These are phyloP conservation scores for Teratosphaeria nubilosa DNA, from an alignment of 2,329 filamentous ascomycete genomes.

Conservation along the genomic window DNA sequence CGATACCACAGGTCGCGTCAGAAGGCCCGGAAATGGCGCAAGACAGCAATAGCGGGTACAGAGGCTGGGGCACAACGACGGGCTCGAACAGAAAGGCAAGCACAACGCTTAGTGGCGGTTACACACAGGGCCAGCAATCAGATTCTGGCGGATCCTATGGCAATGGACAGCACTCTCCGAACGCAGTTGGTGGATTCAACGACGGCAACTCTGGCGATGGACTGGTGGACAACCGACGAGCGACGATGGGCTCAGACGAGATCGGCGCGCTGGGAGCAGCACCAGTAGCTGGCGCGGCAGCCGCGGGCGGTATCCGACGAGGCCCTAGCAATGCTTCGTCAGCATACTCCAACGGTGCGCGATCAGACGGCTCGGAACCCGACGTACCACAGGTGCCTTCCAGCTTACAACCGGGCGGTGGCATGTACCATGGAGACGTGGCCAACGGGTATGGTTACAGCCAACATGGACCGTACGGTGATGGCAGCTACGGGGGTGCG, in stretches of 20 bases:
- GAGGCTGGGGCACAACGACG: slow-evolving; percentile 84
- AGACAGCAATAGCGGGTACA: slow-evolving; percentile 68
- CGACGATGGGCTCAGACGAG: slow-evolving; percentile 61
- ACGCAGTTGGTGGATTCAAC: slow-evolving; percentile 23
- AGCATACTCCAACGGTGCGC: slow-evolving; percentile 74
- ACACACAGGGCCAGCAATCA: slow-evolving; percentile 44
- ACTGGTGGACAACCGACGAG: slow-evolving; percentile 37
- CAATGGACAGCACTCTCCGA: slow-evolving; percentile 47
- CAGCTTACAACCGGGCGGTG: slow-evolving; percentile 15
- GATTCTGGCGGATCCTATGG: slow-evolving; percentile 52
- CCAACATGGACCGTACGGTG: slow-evolving; percentile 45
- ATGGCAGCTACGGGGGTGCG: slow-evolving; percentile 43
- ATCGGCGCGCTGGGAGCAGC: slow-evolving; percentile 65
- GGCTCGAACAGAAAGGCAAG: slow-evolving; percentile 63
- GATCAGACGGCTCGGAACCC: slow-evolving; percentile 55
- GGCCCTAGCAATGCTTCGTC: slow-evolving; percentile 94
- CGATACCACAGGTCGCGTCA: slow-evolving; percentile 51
- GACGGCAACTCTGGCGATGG: slow-evolving; percentile 51
- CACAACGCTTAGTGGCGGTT: slow-evolving; percentile 74
- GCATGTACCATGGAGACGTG: not conserved
- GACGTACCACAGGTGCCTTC: slow-evolving; percentile 4
- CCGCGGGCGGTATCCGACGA: slow-evolving; percentile 59
- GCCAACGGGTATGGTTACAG: slow-evolving; percentile 44
- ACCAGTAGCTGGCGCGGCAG: slow-evolving; percentile 49
- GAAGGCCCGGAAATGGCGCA: slow-evolving; percentile 62